Evolutionary conservation across 192 early-diverging fungal genomes (phyloP), one percentile per base, ranked within the genome.

Genomic region (Backusella parvicylindrica): DNA sequence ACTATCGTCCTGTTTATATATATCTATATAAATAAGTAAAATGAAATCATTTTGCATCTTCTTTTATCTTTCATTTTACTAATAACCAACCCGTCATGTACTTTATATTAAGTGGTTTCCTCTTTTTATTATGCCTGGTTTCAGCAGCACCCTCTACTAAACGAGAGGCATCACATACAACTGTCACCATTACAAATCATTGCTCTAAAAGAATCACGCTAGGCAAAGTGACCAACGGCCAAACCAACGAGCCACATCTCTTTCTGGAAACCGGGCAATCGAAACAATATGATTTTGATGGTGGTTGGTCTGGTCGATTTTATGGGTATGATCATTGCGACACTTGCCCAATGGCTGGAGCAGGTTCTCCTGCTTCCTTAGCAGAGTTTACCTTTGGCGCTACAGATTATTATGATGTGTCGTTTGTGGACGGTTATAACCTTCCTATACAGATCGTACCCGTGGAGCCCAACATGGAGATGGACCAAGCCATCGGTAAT

Each of bases 351-450:
- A 40, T 41, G 6, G 76, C 43, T 3, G 63, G 70, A n/a, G 28
- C 70, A 11, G 30, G 21, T 16, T 12, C 6, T 0, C 79, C 79
- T 30, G 79, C 75, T 13, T 74, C 75, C 6, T 70, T 81, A 67
- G 79, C 75, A 31, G 79, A 81, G 70, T 81, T 81, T 30, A 74
- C 71, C 4, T 77, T 81, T 31, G 28, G 31, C 33, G 64, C 49
- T 28, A 30, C 33, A 0, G 71, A 77, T 30, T 82, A 64, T 35
- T 82, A 82, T 49, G 80, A 82, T 73, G 23, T 82, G 9, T 75
- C 73, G 6, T 71, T 78, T 72, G 80, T 82, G 35, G 80, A 82
- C 32, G 80, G 80, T 1, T 78, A 66, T 53, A 82, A 82, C 30
- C 56, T 82, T 7, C 80, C 80, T 2, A 31, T 82, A 41, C 23